Base-by-base conservation (phyloP, 2,329 filamentous ascomycete species). In the Paracorniculantispora psalliotae region DNA sequence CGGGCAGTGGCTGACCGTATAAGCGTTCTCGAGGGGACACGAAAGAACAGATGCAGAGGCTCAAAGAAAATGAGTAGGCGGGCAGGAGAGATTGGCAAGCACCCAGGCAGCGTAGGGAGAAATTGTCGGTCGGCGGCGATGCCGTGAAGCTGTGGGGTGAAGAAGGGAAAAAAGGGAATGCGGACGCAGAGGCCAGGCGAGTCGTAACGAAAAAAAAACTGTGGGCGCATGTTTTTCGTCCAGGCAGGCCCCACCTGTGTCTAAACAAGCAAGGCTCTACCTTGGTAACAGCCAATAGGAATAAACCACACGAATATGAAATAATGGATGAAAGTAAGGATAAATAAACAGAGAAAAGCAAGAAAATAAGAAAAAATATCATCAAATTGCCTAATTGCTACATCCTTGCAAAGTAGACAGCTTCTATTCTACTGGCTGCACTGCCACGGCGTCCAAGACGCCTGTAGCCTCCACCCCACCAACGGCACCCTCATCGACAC, bases 111-210 rank as follows among this genome's bases (percentile, higher is more conserved):
- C 58, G 50, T 59, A 59, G 51, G 58, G 51, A 55, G 23, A 56
- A 59, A 56, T 59, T 59, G 57, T 54, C 57, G 61, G 62, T 66
- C 66, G 64, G 63, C 61, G 61, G 60, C 65, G 64, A 64, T 67
- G 64, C 65, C 64, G 64, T 67, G 62, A 64, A 62, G 65, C 61
- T 64, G 64, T 66, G 63, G 63, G 64, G 65, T 64, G 63, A 61
- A 63, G 63, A 61, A 65, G 63, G 61, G 63, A 49, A 51, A 66
- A 64, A 65, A 64, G 63, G 63, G 61, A 59, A 63, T 59, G 66
- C 66, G 68, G 65, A 67, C 65, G 61, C 37, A 65, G 46, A 35
- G 49, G 28, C 47, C 51, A 60, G 58, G 35, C 33, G 53, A 54
- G 41, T 49, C 51, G 57, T 49, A 39, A 48, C 28, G 23, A 57